These are phyloP conservation scores for Nannochloris sp. DNA, from an alignment of 139 green algal genomes.

Conservation along the genomic window DNA sequence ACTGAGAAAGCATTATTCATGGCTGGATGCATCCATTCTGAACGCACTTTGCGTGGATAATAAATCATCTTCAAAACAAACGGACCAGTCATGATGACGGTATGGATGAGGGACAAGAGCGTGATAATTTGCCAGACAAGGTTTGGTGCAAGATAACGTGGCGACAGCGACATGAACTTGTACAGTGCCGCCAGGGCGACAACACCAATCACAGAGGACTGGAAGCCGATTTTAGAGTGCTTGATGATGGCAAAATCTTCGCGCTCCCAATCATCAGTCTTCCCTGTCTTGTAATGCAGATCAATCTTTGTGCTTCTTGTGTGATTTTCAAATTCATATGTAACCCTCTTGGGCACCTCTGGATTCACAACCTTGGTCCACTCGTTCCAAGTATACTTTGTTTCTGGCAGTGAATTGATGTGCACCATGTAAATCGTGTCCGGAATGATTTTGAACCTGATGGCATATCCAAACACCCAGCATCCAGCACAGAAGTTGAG, in stretches of 20 bases:
- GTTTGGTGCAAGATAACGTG: slow-evolving; percentile 1
- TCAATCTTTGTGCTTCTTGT: slow-evolving; percentile 25
- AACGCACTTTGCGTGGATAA: slow-evolving; percentile 38
- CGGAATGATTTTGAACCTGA: slow-evolving; percentile 32
- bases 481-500: slow-evolving; percentile 42
- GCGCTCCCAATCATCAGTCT: slow-evolving; percentile 34
- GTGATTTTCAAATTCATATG: slow-evolving; percentile 9
- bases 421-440: slow-evolving; percentile 30
- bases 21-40: slow-evolving; percentile 28
- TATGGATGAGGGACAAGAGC: slow-evolving; percentile 23
- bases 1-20: slow-evolving; percentile 34
- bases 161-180: slow-evolving; percentile 13
- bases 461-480: slow-evolving; percentile 32
- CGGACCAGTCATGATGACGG: slow-evolving; percentile 18
- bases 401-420: slow-evolving; percentile 32
- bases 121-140: slow-evolving; percentile 28
- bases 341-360: neutral
- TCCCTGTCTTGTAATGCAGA: slow-evolving; percentile 39
- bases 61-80: slow-evolving; percentile 31
- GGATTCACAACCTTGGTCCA: slow-evolving; percentile 23
- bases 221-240: slow-evolving; percentile 43
- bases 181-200: slow-evolving; percentile 27
- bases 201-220: slow-evolving; percentile 26
- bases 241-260: slow-evolving; percentile 42
- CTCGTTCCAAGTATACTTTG: slow-evolving; percentile 28